Conservation (phyloP, 2,329 filamentous ascomycete species). For the Clonostachys rhizophaga region DNA sequence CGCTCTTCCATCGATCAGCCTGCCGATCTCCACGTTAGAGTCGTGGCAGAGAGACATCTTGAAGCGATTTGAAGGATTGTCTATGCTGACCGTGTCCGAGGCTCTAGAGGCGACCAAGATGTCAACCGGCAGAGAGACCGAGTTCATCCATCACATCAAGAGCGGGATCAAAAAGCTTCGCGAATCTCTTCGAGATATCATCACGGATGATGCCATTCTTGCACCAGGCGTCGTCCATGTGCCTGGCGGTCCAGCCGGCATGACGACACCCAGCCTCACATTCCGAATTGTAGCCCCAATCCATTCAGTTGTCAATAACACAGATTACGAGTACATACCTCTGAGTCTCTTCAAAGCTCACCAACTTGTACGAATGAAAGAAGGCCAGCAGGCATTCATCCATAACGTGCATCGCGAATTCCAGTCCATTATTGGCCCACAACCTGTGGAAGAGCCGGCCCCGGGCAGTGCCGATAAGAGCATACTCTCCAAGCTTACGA, state of each 20-base stretch:
- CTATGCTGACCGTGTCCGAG: slow-evolving; percentile 22
- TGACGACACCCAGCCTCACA: slow-evolving; percentile 31
- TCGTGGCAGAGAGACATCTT: slow-evolving; percentile 51
- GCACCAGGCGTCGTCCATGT: slow-evolving; percentile 34
- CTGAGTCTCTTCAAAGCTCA: slow-evolving; percentile 62
- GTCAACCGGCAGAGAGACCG: slow-evolving; percentile 24
- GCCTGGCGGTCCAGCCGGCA: slow-evolving; percentile 22
- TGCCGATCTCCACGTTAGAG: slow-evolving; percentile 49
- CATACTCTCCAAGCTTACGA: not conserved
- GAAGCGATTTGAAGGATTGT: slow-evolving; percentile 39
- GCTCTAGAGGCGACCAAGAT: slow-evolving; percentile 1
- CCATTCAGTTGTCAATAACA: slow-evolving; percentile 44
- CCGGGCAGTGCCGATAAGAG: not conserved
- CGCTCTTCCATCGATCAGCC: slow-evolving; percentile 53
- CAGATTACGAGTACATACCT: slow-evolving; percentile 54
- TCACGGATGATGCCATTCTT: slow-evolving; percentile 40
- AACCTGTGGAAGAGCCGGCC: too few species aligned
- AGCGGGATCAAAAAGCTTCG: slow-evolving; percentile 32
- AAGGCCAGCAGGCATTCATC: slow-evolving; percentile 54
- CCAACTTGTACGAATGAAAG: slow-evolving; percentile 52
- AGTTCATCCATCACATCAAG: slow-evolving; percentile 40
- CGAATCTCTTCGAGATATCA: slow-evolving; percentile 32
- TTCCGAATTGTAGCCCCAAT: slow-evolving; percentile 60
- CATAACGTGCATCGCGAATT: slow-evolving; percentile 58
- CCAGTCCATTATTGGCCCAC: slow-evolving; percentile 34